Evolutionary conservation across 2,329 filamentous ascomycete genomes (phyloP), one percentile per base, ranked within the genome.

Genomic region (Microcyclospora tardicrescens): DNA sequence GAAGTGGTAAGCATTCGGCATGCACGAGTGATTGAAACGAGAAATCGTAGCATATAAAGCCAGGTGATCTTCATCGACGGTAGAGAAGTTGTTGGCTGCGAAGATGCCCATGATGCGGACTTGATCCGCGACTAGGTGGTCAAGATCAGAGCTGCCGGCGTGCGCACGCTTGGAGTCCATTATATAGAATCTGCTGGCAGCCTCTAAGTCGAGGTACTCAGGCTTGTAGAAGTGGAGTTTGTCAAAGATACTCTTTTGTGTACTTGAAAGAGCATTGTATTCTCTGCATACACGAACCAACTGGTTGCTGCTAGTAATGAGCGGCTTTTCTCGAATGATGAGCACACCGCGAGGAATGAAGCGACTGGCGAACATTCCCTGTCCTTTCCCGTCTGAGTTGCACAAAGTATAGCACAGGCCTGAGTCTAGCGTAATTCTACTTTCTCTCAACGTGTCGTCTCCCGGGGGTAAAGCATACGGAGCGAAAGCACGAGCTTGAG

Each of bases 11-110:
- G 47, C 40, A 34, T 53, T 54, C 1, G 47, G 43, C 5, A 42
- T 37, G 37, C 51, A 54, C 12, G 47, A 50, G 38, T 54, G 51
- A 28, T 54, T 54, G 31, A 54, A 13, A 13, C 43, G 41, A 9
- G 46, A 44, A n/a, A 40, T 32, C 2, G 24, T 40, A 5, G 35
- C 42, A 37, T 43, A 51, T 12, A 52, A 41, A 13, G 39, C 49
- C 10, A 43, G 40, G 6, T 38, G 28, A 28, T 38, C 38, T 10
- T 42, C 33, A 19, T 33, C 33, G 24, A 48, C 37, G 6, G 35
- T 19, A 24, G 19, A 24, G 39, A 54, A 50, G 42, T 47, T 46
- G 40, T 54, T 54, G 38, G 37, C 42, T n/a, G 47, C 39, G 39
- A 54, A 54, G 24, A 46, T 50, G 11, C 43, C 42, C 46, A 54